These are phyloP conservation scores for Luffa acutangula DNA, from an alignment of 306 rosid species.

Conservation along the genomic window DNA sequence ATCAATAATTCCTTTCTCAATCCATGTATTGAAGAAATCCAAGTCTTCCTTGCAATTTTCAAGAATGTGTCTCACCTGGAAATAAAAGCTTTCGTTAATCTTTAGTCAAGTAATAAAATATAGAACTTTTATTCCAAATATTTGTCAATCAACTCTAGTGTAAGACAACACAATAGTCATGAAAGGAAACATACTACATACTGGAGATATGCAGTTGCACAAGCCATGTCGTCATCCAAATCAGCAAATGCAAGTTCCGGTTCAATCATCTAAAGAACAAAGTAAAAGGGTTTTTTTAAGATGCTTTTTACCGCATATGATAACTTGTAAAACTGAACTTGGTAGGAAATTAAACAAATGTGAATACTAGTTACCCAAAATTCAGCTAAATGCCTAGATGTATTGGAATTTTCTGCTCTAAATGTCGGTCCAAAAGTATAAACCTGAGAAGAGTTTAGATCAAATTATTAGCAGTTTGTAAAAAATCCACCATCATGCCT, in stretches of 20 bases:
- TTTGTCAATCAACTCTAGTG: not conserved
- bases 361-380: conserved; percentile 60
- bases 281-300: conserved; percentile 6
- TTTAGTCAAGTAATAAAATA: not conserved
- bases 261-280: conserved; percentile 69
- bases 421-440: conserved; percentile 98
- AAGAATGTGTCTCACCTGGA: conserved; percentile 68
- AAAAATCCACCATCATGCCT: not conserved
- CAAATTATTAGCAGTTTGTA: conserved; percentile 3
- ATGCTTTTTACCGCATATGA: conserved; percentile 7
- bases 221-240: conserved; percentile 91
- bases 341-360: conserved; percentile 3
- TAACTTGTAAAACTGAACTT: conserved; percentile 6
- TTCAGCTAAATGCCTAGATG: conserved; percentile 94
- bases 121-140: conserved; percentile 9
- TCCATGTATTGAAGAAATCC: conserved; percentile 93
- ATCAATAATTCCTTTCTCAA: conserved; percentile 75
- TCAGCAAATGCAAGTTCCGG: conserved; percentile 99
- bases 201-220: conserved; percentile 98
- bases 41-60: conserved; percentile 94
- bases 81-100: conserved; percentile 14
- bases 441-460: conserved; percentile 31
- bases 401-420: conserved; percentile 92
- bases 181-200: conserved; percentile 74
- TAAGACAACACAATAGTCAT: conserved; percentile 11